Evolutionary conservation across 2,329 filamentous ascomycete species (phyloP).

Genomic region (Diatrype stigma): DNA sequence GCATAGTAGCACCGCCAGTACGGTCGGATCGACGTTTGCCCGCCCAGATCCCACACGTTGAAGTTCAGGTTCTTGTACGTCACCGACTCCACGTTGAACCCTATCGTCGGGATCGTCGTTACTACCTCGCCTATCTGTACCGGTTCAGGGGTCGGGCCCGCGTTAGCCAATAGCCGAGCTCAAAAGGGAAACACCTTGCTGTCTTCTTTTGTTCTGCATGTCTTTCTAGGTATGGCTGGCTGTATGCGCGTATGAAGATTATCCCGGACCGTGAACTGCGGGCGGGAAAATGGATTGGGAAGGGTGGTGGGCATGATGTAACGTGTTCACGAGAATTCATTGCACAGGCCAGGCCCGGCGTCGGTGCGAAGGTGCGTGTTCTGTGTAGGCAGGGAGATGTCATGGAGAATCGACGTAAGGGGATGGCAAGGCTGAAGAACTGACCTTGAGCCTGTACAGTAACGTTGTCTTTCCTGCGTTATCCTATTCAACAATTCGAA

Average conservation of each 20-base stretch:
- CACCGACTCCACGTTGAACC: constrained; percentile 98
- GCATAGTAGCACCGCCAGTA: constrained; percentile 99
- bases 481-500: constrained; percentile 55
- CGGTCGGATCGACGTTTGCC: constrained; percentile 96
- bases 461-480: constrained; percentile 98
- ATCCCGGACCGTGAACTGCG: not conserved
- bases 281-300: not conserved
- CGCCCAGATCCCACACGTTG: constrained; percentile 97
- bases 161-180: no score
- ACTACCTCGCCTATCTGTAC: constrained; percentile 93
- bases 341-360: no score
- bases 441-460: constrained; percentile 90
- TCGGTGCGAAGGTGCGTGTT: not conserved
- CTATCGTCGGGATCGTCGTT: constrained; percentile 97
- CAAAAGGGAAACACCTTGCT: no score
- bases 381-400: not conserved
- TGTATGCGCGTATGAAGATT: no score
- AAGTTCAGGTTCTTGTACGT: constrained; percentile 98
- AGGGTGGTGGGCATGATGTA: not conserved
- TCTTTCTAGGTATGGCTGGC: not conserved
- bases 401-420: not conserved
- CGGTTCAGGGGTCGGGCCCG: constrained; percentile 4
- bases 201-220: not conserved
- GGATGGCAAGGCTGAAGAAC: constrained; percentile 6
- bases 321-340: not conserved